Conservation (phyloP, 2,329 filamentous ascomycete genomes). For the Colletotrichum lentis region DNA sequence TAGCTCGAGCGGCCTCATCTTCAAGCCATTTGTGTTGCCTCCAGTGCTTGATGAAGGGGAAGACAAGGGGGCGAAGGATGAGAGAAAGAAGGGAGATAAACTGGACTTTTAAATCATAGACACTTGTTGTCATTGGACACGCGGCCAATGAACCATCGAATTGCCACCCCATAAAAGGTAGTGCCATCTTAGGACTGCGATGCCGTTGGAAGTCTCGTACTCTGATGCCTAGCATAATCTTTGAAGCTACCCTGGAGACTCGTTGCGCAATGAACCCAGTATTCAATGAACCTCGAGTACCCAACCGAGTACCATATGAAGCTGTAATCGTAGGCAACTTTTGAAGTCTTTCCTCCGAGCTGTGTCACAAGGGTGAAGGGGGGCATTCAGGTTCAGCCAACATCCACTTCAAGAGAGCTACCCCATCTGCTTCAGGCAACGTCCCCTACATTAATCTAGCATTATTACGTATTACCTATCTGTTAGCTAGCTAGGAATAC, state of each 20-base stretch:
- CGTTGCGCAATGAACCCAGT: background rate
- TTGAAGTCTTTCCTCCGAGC: too few relatives aligned
- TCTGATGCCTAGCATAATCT: background rate
- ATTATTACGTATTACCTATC: too few relatives aligned
- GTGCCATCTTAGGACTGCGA: background rate
- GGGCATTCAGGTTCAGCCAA: too few relatives aligned
- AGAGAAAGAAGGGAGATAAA: slow-evolving; percentile 66
- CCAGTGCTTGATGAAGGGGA: slow-evolving; percentile 77
- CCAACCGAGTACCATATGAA: background rate
- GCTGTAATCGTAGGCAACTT: background rate
- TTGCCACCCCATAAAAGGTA: background rate
- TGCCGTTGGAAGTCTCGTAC: background rate
- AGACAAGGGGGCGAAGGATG: slow-evolving; percentile 57
- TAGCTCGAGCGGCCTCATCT: slow-evolving; percentile 78
- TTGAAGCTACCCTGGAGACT: background rate
- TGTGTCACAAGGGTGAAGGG: too few relatives aligned
- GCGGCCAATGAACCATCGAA: background rate
- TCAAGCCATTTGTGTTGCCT: slow-evolving; percentile 88
- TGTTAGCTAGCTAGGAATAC: too few relatives aligned
- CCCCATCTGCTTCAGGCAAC: too few relatives aligned
- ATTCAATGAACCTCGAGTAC: background rate
- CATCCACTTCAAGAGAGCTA: too few relatives aligned
- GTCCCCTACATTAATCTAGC: too few relatives aligned
- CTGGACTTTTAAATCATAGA: slow-evolving; percentile 71
- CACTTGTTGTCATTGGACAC: background rate